A percentile compares a stretch with the other conserved stretches of the same genome.
phyloP scores from a whole-genome alignment of 2,329 filamentous ascomycete genomes.

The Metarhizium guizhouense region DNA sequence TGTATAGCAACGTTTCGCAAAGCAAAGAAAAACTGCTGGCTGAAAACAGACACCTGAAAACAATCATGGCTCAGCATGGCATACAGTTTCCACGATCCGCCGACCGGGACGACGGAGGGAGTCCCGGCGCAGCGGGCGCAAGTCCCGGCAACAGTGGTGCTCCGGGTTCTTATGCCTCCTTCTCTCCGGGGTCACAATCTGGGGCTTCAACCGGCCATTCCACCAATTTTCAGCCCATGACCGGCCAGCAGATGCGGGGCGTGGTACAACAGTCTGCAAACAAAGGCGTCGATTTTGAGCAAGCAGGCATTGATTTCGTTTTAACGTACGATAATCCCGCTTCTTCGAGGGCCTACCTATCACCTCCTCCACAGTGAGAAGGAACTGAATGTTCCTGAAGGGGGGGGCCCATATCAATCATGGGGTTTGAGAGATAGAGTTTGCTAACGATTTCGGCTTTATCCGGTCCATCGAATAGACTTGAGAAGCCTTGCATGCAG shows the following conservation, averaged over 20 bases:
- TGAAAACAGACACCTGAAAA: constrained; percentile 69
- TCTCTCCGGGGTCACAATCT: constrained; percentile 34
- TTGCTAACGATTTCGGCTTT: constrained; percentile 35
- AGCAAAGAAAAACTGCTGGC: constrained; percentile 68
- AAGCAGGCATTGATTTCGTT: constrained; percentile 82
- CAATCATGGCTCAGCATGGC: constrained; percentile 44
- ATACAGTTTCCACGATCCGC: constrained; percentile 25
- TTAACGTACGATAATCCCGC: constrained; percentile 65
- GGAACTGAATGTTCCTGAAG: constrained; percentile 3
- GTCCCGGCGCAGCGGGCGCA: constrained; percentile 38
- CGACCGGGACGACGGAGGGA: constrained; percentile 31
- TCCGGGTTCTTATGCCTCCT: constrained; percentile 32
- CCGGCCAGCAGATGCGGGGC: constrained; percentile 21
- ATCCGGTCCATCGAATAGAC: constrained; percentile 44
- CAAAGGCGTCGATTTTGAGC: constrained; percentile 60
- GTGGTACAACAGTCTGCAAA: constrained; percentile 18
- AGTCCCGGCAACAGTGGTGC: constrained; percentile 54
- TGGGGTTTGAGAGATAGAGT: constrained; percentile 14
- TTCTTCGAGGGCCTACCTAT: constrained; percentile 56
- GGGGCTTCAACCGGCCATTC: constrained; percentile 27
- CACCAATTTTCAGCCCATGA: constrained; percentile 17
- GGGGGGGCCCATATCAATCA: constrained; percentile 9
- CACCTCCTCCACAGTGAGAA: constrained; percentile 49
- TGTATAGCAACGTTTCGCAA: constrained; percentile 63
- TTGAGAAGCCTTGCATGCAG: constrained; percentile 89